Percentiles rank a stretch among this genome's conserved stretches.
phyloP scores from a whole-genome alignment of 2,329 filamentous ascomycete genomes.

The Chaetomiaceae sp. region DNA sequence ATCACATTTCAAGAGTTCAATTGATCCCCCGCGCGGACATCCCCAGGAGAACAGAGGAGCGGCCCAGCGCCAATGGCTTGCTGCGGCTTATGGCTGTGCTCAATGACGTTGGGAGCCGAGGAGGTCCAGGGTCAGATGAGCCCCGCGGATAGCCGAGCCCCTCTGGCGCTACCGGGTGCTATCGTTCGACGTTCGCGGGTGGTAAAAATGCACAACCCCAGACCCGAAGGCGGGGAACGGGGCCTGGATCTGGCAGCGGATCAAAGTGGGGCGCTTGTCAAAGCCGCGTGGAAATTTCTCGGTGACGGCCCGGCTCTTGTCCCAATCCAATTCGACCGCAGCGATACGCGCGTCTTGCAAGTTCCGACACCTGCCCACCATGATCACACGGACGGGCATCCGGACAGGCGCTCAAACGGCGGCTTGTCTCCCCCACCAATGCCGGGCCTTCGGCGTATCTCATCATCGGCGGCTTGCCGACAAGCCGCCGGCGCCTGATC shows the following conservation, averaged over 20 bases:
- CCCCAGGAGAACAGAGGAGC: conserved; percentile 1
- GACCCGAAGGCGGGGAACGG: conserved; percentile 6
- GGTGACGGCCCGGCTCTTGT: conserved; percentile 9
- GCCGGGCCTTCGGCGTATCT: conserved; percentile 46
- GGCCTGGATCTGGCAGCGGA: conserved; percentile 7
- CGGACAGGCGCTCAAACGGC: conserved; percentile 24
- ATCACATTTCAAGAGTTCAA: conserved; percentile 19
- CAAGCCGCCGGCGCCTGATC: conserved; percentile 19
- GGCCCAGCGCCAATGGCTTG: conserved; percentile 26
- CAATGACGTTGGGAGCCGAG: conserved; percentile 28
- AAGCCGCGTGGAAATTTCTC: conserved; percentile 25
- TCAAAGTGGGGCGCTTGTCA: conserved; percentile 17
- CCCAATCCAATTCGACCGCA: conserved; percentile 4
- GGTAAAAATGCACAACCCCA: conserved; percentile 3
- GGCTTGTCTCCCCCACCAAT: conserved; percentile 49
- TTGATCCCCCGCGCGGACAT: conserved; percentile 8
- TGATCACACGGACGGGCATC: conserved; percentile 22
- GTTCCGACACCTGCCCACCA: conserved; percentile 15
- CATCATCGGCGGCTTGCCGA: conserved; percentile 32
- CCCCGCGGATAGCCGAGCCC: conserved; percentile 29
- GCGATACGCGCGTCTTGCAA: background rate
- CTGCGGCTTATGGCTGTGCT: conserved; percentile 26
- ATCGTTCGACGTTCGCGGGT: conserved; percentile 6
- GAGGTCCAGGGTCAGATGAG: conserved; percentile 1
- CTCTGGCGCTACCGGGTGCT: no score